These are phyloP conservation scores for Citrus inodora DNA, from an alignment of 345 rosid species.

Conservation along the genomic window DNA sequence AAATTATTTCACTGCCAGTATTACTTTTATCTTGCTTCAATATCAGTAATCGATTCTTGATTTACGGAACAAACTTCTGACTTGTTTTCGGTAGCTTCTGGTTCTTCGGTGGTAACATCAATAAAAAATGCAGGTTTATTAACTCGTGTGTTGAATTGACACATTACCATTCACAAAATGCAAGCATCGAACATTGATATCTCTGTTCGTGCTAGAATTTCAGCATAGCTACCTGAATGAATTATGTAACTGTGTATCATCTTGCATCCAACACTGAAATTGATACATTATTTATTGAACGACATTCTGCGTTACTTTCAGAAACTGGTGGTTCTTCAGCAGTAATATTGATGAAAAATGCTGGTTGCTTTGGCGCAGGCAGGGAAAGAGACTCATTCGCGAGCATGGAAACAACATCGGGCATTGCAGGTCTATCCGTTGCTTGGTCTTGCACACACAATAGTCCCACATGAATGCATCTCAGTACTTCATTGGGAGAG, in stretches of 20 bases:
- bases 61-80: not conserved
- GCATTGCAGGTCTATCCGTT: slow-evolving; percentile 21
- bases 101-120: not conserved
- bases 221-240: no score
- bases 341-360: no score
- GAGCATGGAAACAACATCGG: slow-evolving; percentile 13
- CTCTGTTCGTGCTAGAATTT: no score
- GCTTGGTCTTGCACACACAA: slow-evolving; percentile 16
- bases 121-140: slow-evolving; percentile 10
- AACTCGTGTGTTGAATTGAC: not conserved
- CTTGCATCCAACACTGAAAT: no score
- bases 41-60: not conserved
- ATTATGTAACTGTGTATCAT: no score
- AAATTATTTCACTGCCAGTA: no score
- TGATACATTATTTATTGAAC: no score
- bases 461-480: slow-evolving; percentile 19
- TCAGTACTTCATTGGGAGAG: not conserved
- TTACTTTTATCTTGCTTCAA: not conserved
- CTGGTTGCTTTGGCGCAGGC: no score
- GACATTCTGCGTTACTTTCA: no score
- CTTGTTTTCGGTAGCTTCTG: not conserved
- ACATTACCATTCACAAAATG: not conserved
- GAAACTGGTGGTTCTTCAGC: no score
- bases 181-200: not conserved
- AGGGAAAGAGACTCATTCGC: no score